Base-by-base conservation (phyloP, 2,329 filamentous ascomycete species). In the Sporothrix brasiliensis region DNA sequence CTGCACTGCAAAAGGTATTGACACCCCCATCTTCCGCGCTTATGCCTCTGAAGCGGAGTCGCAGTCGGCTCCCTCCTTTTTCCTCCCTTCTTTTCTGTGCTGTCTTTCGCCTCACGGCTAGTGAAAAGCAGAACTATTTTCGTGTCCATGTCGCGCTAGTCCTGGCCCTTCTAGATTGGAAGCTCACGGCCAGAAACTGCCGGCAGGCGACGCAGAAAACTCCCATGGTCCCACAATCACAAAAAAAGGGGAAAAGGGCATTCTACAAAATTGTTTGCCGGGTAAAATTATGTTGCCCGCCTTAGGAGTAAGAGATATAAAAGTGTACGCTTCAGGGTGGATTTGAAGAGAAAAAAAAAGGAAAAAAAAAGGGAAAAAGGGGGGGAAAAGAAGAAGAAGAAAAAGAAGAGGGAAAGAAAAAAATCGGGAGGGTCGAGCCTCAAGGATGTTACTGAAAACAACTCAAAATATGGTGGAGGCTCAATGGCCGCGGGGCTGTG, bases 21-120 rank as follows among this genome's bases (percentile, higher is more conserved):
- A 44, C 66, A 7, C 34, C 27, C 39, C 41, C 39, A 44, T 53
- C 67, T 67, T 60, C 44, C 60, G 67, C 67, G 67, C 67, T 49
- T 69, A 52, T 21, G 58, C 39, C 47, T 54, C 13, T 7, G 41
- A 52, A 65, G 70, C 69, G 70, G 67, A 69, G 70, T 69, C 69
- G 70, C 61, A 69, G 70, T 69, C n/a, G 70, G 70, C 70, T 71
- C 67, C 70, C 70, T 71, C 70, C 63, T 47, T 13, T 10, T 50
- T 58, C 67, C 70, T 58, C 67, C 60, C 70, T 66, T 58, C 67
- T 47, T 6, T 14, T 63, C 24, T n/a, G 4, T n/a, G 21, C 50
- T 52, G 39, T 47, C 7, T 24, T 16, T 61, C n/a, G 34, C 34
- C 34, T 34, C 34, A 34, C 6, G 34, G 2, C 27, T 30, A 30